Base-by-base conservation (phyloP, 495 filamentous ascomycete species). In the Articulospora tetracladia region DNA sequence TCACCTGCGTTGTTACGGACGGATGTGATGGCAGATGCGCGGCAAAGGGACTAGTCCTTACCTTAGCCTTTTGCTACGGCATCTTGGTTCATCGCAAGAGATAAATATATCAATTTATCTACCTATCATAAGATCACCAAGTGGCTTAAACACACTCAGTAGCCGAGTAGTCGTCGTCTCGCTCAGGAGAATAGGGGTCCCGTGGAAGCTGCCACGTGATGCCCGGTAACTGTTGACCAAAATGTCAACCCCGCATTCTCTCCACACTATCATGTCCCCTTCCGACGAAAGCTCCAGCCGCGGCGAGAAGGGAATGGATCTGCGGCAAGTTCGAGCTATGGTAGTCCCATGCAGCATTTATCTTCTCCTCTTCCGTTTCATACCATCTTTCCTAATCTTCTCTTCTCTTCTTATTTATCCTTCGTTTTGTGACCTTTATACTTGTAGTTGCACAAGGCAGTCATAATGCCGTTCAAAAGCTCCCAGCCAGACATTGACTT, bases 401-500 rank as follows among this genome's bases (percentile, higher is more conserved):
- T 44, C 39, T 44, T 44, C 4, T 44, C 39, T 44, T 44, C 8
- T 11, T 44, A 7, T 44, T 34, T 34, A 7, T 34, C 30, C 15
- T 34, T 34, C 30, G 15, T 34, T 34, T 15, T 34, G 15, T 34
- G 30, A 34, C 7, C 30, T 7, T 34, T 15, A 34, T 7, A 34
- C 15, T 15, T 34, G 30, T 15, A 34, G 19, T 48, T 48, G 44
- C 8, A n/a, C n/a, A n/a, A n/a, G n/a, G n/a, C n/a, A 47, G 20
- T 59, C 57, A 60, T 4, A 50, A 64, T 64, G 61, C 61, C 61
- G 15, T 64, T 64, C 57, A 59, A 57, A 64, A 59, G 57, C 46
- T 25, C 50, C 3, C 61, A 60, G 23, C 61, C 61, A 60, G 61
- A 64, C 30, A 60, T 64, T 34, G 47, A 60, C 47, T 32, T 84